Evolutionary conservation across 192 early-diverging fungal genomes (phyloP).

Genomic region (Backusella circina): DNA sequence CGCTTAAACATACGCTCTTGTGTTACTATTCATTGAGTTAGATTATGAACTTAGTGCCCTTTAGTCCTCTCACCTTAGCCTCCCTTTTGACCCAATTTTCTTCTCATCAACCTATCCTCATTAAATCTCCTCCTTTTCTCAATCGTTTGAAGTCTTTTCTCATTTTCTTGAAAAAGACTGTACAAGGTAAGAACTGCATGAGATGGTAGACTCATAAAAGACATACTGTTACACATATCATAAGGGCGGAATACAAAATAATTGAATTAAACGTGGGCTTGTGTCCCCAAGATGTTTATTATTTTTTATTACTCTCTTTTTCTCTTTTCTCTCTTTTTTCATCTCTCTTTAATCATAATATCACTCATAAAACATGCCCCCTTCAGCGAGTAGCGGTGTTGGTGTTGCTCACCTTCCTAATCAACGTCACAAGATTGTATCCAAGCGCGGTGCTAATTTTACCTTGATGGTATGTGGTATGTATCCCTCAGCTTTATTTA

Average conservation of each 20-base stretch:
- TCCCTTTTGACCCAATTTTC: too few relatives aligned
- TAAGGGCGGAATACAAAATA: background rate
- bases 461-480: conserved; percentile 94
- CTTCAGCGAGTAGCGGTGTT: conserved; percentile 38
- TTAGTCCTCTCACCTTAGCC: too few relatives aligned
- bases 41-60: too few relatives aligned
- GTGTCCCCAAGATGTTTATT: background rate
- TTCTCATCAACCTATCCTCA: too few relatives aligned
- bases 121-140: too few relatives aligned
- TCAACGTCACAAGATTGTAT: conserved; percentile 88
- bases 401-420: conserved; percentile 94
- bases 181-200: background rate
- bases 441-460: conserved; percentile 92
- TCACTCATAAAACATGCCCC: conserved; percentile 12
- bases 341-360: background rate
- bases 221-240: background rate
- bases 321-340: background rate
- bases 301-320: background rate
- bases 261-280: background rate
- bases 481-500: background rate
- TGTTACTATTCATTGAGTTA: too few relatives aligned
- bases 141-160: too few relatives aligned
- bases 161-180: too few relatives aligned
- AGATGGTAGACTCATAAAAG: background rate
- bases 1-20: too few relatives aligned